Percentiles rank a stretch among this genome's conserved stretches.
phyloP scores from a whole-genome alignment of 805 yeast genomes.

The Sungouiella thailandica region DNA sequence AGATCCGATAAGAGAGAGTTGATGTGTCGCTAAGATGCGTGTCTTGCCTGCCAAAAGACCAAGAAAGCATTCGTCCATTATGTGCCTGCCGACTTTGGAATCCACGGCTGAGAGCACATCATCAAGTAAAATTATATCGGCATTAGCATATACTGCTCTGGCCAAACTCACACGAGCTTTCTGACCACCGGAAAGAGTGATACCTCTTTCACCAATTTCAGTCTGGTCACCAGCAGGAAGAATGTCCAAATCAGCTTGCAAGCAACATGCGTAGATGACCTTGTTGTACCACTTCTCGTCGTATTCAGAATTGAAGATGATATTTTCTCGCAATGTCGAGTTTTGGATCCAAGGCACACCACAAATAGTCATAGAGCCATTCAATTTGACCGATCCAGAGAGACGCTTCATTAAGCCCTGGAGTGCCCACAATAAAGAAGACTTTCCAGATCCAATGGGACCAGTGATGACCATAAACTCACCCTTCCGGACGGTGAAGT shows the following conservation, averaged over 20 bases:
- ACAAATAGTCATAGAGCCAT: conserved; percentile 5
- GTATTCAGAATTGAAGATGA: conserved; percentile 1
- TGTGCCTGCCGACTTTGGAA: conserved; percentile 7
- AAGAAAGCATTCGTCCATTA: conserved; percentile 5
- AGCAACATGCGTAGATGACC: conserved; percentile 4
- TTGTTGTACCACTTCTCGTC: conserved; percentile 5
- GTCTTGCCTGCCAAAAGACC: conserved; percentile 5
- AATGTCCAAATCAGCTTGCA: conserved; percentile 5
- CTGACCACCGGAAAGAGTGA: conserved; percentile 10
- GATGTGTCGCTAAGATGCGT: conserved; percentile 8
- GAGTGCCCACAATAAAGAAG: conserved; percentile 5
- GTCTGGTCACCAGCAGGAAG: conserved; percentile 8
- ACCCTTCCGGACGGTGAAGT: conserved; percentile 2
- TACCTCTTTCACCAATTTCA: conserved; percentile 9
- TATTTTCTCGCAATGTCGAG: conserved; percentile 5
- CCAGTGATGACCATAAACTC: conserved; percentile 9
- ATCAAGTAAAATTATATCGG: conserved; percentile 5
- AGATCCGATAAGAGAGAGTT: conserved; percentile 4
- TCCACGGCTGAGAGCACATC: conserved; percentile 11
- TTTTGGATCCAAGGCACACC: conserved; percentile 10
- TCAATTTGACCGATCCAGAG: conserved; percentile 1
- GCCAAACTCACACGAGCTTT: conserved; percentile 9
- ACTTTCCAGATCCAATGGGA: conserved; percentile 6
- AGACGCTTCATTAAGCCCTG: conserved; percentile 3
- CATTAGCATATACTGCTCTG: conserved; percentile 7